Base-by-base conservation (phyloP, 2,329 filamentous ascomycete genomes). In the Byssoonygena ceratinophila region DNA sequence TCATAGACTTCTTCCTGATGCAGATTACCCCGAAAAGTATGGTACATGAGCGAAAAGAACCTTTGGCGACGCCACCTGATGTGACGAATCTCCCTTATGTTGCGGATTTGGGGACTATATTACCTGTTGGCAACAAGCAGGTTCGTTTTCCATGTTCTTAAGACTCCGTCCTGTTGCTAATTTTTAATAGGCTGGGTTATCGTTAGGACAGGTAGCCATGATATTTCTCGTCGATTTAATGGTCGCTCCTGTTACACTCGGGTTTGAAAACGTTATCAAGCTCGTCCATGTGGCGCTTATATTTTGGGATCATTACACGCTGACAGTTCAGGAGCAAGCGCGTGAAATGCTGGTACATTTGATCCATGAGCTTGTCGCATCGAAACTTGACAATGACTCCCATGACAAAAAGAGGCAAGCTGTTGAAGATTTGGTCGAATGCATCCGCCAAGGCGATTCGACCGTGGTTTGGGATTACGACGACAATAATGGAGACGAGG, bases 271-370 rank as follows among this genome's bases (percentile, higher is more conserved):
- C 60, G 79, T 97, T 2, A 88, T 91, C 1, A 78, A 94, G 23
- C 74, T 98, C 18, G 74, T 98, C 12, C 92, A 98, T 67, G 87
- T 95, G 7, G 84, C 96, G 4, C 83, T 91, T 11, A 88, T 97
- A 2, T 78, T 97, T 1, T 98, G 92, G 92, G 94, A 98, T 66
- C 91, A 97, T 63, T 96, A 98, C 63, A 95, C 87, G 1, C 82
- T 87, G 2, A 79, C 96, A 9, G 92, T 98, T 1, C 91, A 97
- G 66, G 92, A 97, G 59, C 91, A 98, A 67, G 90, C 94, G 27
- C 82, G 90, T 46, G 92, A 98, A 68, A 95, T 98, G 90, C 79
- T 98, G 14, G 90, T 98, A 1, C 92, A 98, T 71, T 77, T 98
- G 16, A 94, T 98, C 44, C 92, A 98, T 61, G 92, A 97, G 66